These are phyloP conservation scores for Hanseniaspora taiwanica DNA, from an alignment of 805 yeast species.

Conservation along the genomic window DNA sequence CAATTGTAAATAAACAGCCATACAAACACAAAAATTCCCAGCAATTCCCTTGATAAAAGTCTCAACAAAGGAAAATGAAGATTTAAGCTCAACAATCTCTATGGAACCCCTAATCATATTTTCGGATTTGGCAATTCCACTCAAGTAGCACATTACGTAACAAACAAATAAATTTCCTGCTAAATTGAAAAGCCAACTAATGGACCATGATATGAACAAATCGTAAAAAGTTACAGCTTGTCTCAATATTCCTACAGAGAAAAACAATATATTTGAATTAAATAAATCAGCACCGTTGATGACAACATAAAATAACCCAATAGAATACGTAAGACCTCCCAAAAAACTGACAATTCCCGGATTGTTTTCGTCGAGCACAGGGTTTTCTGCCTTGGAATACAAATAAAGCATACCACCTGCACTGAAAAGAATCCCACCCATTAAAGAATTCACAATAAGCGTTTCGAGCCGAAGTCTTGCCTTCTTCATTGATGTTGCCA, in stretches of 20 bases:
- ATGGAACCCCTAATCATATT: constrained; percentile 35
- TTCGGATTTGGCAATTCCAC: constrained; percentile 34
- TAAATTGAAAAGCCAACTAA: constrained; percentile 55
- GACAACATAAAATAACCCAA: constrained; percentile 65
- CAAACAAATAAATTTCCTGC: constrained; percentile 53
- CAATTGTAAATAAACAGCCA: constrained; percentile 64
- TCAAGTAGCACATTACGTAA: constrained; percentile 45
- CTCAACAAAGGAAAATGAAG: constrained; percentile 39
- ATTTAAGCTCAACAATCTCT: constrained; percentile 31
- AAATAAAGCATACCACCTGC: constrained; percentile 63
- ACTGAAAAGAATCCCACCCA: constrained; percentile 59
- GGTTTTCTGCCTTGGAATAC: constrained; percentile 39
- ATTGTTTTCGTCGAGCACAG: constrained; percentile 26
- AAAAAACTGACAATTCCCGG: constrained; percentile 42
- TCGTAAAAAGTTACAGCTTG: constrained; percentile 60
- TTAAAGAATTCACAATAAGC: constrained; percentile 45
- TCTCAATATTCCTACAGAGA: constrained; percentile 53
- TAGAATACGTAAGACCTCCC: constrained; percentile 53
- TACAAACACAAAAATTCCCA: constrained; percentile 64
- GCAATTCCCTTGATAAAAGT: constrained; percentile 59
- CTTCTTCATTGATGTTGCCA: constrained; percentile 77
- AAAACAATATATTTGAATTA: constrained; percentile 62
- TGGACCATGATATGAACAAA: constrained; percentile 47
- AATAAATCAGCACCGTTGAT: constrained; percentile 63
- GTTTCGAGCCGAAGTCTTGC: constrained; percentile 51